Evolutionary conservation across 2,329 filamentous ascomycete genomes (phyloP), one percentile per base, ranked within the genome.

Genomic region (Karstenula rhodostoma): DNA sequence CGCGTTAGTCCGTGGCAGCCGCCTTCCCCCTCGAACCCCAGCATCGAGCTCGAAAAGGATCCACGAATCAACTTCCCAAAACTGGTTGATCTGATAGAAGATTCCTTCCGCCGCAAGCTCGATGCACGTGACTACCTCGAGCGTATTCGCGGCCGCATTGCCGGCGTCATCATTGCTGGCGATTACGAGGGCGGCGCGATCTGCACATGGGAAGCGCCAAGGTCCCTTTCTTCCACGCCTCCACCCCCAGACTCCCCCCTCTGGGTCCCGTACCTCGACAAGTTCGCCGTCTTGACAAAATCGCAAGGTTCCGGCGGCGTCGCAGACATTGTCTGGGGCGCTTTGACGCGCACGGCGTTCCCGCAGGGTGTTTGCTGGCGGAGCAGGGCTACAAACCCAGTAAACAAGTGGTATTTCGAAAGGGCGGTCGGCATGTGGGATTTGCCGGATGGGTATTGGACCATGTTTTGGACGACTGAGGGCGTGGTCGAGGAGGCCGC

Each of bases 321-420:
- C 3, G 94, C 95, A 1, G 95, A 99, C 73, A 90, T 98, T 42
- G 91, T 99, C 8, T 99, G 98, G 80, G 97, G 96, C 64, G 90
- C 93, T 35, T 96, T 99, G 91, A 92, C 97, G 5, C 86, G 91
- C 29, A 88, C 90, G 22, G 97, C 94, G 70, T 96, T 98, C 67
- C 94, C 94, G 0, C 79, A 87, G 2, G 95, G 95, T 0, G 91
- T 98, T 1, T 96, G 94, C 73, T 99, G 95, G 95, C 85, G 94
- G 58, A 96, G 92, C 74, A 84, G 95, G 54, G 90, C 90, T 72
- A 88, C 94, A 74, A 98, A 99, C 73, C 94, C 94, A 0, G 95
- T 99, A 4, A 99, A 99, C 75, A 97, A 97, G 76, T 99, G 95
- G 95, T 99, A 99, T 77, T 97, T 98, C 79, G 95, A 99, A 79